Percentiles rank a stretch among this genome's conserved stretches.
phyloP scores from a whole-genome alignment of 2,329 filamentous ascomycete species.

The Annulohypoxylon truncatum region DNA sequence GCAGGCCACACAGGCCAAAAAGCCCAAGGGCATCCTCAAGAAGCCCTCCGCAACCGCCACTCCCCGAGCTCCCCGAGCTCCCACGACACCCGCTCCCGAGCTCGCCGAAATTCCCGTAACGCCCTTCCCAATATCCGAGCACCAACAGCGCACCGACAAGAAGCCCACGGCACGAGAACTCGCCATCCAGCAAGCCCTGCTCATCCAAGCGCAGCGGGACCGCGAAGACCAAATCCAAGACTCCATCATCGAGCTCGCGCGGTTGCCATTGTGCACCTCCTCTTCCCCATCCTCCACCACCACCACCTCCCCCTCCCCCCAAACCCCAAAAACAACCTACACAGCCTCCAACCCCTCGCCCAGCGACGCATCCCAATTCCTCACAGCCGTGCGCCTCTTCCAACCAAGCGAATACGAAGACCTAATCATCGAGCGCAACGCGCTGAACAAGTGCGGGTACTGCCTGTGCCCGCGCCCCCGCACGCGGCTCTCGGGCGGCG shows the following conservation, averaged over 20 bases:
- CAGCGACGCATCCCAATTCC: constrained; percentile 67
- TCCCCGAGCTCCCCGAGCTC: constrained; percentile 57
- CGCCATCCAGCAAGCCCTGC: constrained; percentile 83
- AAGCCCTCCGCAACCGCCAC: constrained; percentile 61
- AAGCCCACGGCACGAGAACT: constrained; percentile 66
- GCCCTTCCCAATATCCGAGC: constrained; percentile 47
- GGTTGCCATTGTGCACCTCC: no score
- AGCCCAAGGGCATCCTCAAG: constrained; percentile 71
- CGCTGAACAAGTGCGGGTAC: constrained; percentile 85
- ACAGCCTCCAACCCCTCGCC: constrained; percentile 33
- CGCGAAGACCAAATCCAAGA: constrained; percentile 79
- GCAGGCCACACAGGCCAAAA: constrained; percentile 33
- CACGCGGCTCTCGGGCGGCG: constrained; percentile 64
- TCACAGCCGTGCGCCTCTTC: constrained; percentile 75
- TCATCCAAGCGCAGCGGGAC: constrained; percentile 85
- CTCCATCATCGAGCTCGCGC: constrained; percentile 77
- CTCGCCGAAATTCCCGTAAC: constrained; percentile 21
- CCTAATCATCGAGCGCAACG: constrained; percentile 88
- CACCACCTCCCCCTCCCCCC: constrained; percentile 21
- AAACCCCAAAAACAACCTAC: constrained; percentile 7
- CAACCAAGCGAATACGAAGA: constrained; percentile 91
- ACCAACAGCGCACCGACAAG: constrained; percentile 32
- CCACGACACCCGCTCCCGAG: constrained; percentile 39
- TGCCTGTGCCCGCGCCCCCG: constrained; percentile 78
- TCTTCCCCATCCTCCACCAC: constrained; percentile 42